Evolutionary conservation across 306 rosid genomes (phyloP).

Genomic region (Oxytropis ochrocephala): DNA sequence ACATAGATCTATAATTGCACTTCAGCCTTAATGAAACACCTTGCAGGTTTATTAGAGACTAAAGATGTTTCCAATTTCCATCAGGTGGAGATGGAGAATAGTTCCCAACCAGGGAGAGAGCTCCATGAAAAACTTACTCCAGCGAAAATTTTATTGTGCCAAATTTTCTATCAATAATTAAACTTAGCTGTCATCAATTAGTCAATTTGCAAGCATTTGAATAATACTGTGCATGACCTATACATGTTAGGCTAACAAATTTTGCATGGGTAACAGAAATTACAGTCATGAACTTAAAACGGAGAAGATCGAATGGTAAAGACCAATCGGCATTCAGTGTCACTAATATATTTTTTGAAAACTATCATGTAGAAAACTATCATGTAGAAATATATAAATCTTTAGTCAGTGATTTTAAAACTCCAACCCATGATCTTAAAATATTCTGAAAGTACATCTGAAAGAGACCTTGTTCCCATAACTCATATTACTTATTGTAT

Average conservation of each 20-base stretch:
- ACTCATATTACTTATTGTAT: neutral
- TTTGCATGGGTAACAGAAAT: neutral
- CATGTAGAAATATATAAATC: neutral
- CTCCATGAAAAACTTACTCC: neutral
- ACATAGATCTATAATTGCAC: neutral
- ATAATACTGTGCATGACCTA: neutral
- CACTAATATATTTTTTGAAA: neutral
- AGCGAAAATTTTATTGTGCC: neutral
- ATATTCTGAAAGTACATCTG: constrained; percentile 8
- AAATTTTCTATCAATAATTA: neutral
- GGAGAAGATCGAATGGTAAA: neutral
- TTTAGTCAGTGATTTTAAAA: neutral
- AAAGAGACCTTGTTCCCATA: neutral
- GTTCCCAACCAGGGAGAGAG: neutral
- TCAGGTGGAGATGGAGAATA: neutral
- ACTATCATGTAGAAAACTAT: too few species aligned
- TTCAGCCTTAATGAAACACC: neutral
- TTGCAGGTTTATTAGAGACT: neutral
- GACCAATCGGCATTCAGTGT: neutral
- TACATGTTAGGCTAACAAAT: neutral
- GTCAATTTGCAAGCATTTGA: neutral
- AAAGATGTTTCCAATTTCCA: neutral
- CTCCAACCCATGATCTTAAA: neutral
- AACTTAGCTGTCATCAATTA: neutral
- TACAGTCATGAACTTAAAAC: neutral